Evolutionary conservation across 2,329 filamentous ascomycete species (phyloP).

Genomic region (Stachybotrys echinatus): DNA sequence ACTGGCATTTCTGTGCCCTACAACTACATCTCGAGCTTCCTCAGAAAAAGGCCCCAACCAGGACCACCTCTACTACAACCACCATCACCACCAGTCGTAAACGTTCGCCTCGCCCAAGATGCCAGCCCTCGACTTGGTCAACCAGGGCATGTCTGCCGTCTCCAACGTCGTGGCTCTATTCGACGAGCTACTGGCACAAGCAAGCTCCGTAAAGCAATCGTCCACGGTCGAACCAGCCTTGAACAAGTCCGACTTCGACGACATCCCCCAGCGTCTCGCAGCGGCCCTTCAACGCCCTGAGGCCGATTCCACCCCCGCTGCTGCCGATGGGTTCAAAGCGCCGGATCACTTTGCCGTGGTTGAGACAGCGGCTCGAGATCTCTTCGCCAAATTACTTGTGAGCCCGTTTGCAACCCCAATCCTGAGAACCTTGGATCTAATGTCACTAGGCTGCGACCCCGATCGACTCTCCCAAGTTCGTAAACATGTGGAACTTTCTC

Average conservation of each 20-base stretch:
- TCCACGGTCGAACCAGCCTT: slow-evolving; percentile 68
- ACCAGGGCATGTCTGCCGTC: slow-evolving; percentile 48
- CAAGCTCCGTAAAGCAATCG: slow-evolving; percentile 52
- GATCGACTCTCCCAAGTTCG: slow-evolving; percentile 74
- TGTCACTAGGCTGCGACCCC: slow-evolving; percentile 58
- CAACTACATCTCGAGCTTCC: background rate
- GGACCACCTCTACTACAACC: background rate
- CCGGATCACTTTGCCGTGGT: slow-evolving; percentile 62
- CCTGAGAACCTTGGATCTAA: slow-evolving; percentile 19
- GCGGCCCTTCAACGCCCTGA: slow-evolving; percentile 21
- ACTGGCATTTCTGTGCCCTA: background rate
- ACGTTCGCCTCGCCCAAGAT: no score
- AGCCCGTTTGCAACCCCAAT: slow-evolving; percentile 26
- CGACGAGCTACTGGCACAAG: slow-evolving; percentile 51
- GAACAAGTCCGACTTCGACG: slow-evolving; percentile 59
- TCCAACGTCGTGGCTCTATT: slow-evolving; percentile 49
- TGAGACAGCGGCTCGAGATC: slow-evolving; percentile 76
- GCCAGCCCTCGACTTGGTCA: slow-evolving; percentile 41
- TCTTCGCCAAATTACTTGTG: slow-evolving; percentile 77
- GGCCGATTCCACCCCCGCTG: slow-evolving; percentile 22
- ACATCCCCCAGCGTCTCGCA: slow-evolving; percentile 40
- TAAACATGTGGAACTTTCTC: slow-evolving; percentile 86
- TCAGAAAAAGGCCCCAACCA: background rate
- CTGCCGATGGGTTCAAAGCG: slow-evolving; percentile 31
- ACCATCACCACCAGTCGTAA: no score